Percentiles rank a stretch among this genome's conserved stretches.
These are phyloP conservation scores for Boletus vinaceobasis DNA, from an alignment of 768 basidiomycete species.

Conservation along the genomic window DNA sequence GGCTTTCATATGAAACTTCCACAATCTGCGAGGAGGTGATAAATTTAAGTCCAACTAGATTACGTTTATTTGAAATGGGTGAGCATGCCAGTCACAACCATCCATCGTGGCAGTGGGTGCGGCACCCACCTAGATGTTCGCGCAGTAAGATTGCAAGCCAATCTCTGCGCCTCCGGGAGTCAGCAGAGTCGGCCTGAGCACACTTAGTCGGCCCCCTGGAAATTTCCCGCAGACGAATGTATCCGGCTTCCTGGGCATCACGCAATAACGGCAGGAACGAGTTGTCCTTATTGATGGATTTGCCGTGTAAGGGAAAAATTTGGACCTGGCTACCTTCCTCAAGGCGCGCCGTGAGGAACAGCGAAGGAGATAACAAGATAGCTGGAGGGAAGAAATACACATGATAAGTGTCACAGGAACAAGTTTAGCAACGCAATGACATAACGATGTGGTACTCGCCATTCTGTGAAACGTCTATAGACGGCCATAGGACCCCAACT, in stretches of 20 bases:
- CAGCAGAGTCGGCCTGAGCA: slow-evolving; percentile 15
- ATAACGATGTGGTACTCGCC: slow-evolving; percentile 41
- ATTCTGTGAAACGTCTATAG: slow-evolving; percentile 53
- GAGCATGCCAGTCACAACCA: background rate
- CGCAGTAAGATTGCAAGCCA: slow-evolving; percentile 68
- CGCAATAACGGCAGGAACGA: slow-evolving; percentile 50
- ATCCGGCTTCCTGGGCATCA: slow-evolving; percentile 47
- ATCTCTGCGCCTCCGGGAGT: slow-evolving; percentile 43
- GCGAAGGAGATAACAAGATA: slow-evolving; percentile 51
- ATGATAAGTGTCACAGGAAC: slow-evolving; percentile 7
- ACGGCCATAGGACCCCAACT: slow-evolving; percentile 77
- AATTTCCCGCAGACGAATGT: slow-evolving; percentile 53
- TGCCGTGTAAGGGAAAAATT: slow-evolving; percentile 47
- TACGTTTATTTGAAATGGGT: slow-evolving; percentile 3
- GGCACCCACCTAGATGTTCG: slow-evolving; percentile 60
- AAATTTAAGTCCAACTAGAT: slow-evolving; percentile 68
- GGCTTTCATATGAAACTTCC: slow-evolving; percentile 63
- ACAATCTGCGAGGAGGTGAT: slow-evolving; percentile 58
- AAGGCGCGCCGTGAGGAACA: slow-evolving; percentile 61
- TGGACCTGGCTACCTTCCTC: slow-evolving; percentile 45
- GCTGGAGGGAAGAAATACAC: slow-evolving; percentile 35
- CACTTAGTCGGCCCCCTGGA: slow-evolving; percentile 15
- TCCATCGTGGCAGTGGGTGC: background rate
- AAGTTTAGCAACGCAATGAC: slow-evolving; percentile 10
- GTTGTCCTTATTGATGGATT: slow-evolving; percentile 33